phyloP scores from a whole-genome alignment of 805 yeast genomes.

The Candida krabiensis region DNA sequence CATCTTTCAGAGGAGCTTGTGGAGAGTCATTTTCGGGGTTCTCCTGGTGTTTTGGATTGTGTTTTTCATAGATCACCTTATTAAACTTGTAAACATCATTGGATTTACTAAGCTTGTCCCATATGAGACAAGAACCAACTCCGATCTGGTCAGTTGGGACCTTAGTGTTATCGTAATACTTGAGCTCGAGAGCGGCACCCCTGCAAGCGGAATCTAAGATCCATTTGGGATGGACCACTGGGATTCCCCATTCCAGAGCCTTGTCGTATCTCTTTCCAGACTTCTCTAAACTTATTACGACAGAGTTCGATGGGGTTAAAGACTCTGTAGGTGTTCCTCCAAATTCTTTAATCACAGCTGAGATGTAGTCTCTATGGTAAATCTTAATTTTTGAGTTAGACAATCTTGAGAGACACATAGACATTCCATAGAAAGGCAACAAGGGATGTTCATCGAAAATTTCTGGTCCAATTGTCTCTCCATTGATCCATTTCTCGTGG shows the following conservation, averaged over 20 bases:
- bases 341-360: conserved; percentile 36
- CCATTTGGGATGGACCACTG: conserved; percentile 53
- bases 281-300: conserved; percentile 50
- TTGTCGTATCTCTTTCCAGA: conserved; percentile 53
- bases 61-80: conserved; percentile 5
- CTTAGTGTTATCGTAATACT: conserved; percentile 38
- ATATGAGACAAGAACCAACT: conserved; percentile 35
- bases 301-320: conserved; percentile 42
- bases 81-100: conserved; percentile 11
- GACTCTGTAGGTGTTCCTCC: conserved; percentile 57
- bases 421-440: conserved; percentile 45
- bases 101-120: conserved; percentile 30
- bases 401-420: conserved; percentile 45
- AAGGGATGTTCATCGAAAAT: conserved; percentile 26
- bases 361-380: conserved; percentile 33
- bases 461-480: conserved; percentile 26
- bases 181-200: conserved; percentile 41
- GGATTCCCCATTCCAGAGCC: conserved; percentile 53
- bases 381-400: conserved; percentile 21
- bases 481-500: conserved; percentile 53
- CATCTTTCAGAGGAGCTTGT: too few relatives aligned
- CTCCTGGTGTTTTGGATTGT: conserved; percentile 8
- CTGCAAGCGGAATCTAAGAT: conserved; percentile 45
- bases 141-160: conserved; percentile 23
- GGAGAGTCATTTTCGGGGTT: too few relatives aligned